Percentiles rank a stretch among this genome's conserved stretches.
These are phyloP conservation scores for Erodium moschatum DNA, from an alignment of 441 rosid species.

Conservation along the genomic window DNA sequence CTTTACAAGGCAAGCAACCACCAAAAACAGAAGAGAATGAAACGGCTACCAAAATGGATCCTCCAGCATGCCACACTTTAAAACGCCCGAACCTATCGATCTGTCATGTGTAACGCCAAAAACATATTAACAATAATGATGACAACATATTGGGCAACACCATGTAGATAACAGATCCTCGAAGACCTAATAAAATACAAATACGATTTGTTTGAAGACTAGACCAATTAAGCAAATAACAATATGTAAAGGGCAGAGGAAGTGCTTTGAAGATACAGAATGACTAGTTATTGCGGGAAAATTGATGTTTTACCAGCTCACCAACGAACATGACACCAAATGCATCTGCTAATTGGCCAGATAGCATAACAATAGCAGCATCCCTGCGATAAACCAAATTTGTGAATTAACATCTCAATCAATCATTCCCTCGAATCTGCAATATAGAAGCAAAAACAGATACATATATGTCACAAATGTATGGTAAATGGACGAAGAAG, in stretches of 20 bases:
- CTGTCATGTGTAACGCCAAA: slow-evolving; percentile 30
- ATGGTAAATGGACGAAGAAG: background rate
- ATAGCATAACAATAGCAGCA: slow-evolving; percentile 84
- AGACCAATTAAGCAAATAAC: background rate
- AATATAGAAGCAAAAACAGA: too few species aligned
- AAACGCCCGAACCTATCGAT: slow-evolving; percentile 96
- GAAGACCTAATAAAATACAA: too few species aligned
- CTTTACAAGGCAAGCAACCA: slow-evolving; percentile 69
- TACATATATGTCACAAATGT: too few species aligned
- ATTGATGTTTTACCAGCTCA: slow-evolving; percentile 53
- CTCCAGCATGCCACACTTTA: slow-evolving; percentile 93
- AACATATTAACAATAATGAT: background rate
- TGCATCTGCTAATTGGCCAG: slow-evolving; percentile 93
- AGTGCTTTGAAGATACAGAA: background rate
- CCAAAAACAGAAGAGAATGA: slow-evolving; percentile 97
- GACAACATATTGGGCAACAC: too few species aligned
- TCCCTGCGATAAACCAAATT: slow-evolving; percentile 36
- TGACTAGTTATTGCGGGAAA: background rate
- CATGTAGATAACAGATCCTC: too few species aligned
- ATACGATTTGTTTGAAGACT: too few species aligned
- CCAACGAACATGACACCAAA: slow-evolving; percentile 71
- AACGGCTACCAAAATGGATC: slow-evolving; percentile 77
- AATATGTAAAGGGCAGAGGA: background rate
- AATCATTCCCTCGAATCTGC: too few species aligned
- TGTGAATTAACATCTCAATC: too few species aligned